Conservation (phyloP, 1,284 basidiomycete species). For the Trichosporon ovoides region DNA sequence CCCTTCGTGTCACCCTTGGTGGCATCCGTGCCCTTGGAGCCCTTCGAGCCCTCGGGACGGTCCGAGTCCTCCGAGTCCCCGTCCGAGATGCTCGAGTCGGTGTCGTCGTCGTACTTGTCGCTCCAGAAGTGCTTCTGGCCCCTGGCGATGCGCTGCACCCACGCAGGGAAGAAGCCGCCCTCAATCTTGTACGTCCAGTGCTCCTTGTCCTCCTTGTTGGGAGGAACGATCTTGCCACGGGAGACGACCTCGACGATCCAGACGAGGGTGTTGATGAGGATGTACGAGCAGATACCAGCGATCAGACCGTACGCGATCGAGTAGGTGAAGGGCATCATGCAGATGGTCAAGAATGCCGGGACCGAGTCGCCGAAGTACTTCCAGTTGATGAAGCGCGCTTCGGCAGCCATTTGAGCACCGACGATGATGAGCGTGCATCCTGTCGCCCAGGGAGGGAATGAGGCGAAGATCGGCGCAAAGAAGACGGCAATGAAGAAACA, state of each 20-base stretch:
- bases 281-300: slow-evolving; percentile 20
- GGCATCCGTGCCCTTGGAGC: neutral
- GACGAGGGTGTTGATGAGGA: slow-evolving; percentile 18
- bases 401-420: slow-evolving; percentile 82
- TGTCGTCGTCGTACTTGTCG: slow-evolving; percentile 11
- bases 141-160: slow-evolving; percentile 11
- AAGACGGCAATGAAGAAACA: slow-evolving; percentile 81
- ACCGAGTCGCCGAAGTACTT: slow-evolving; percentile 78
- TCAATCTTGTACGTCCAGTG: slow-evolving; percentile 21
- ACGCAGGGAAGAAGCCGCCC: slow-evolving; percentile 21
- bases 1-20: neutral
- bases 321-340: slow-evolving; percentile 68
- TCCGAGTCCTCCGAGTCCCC: neutral
- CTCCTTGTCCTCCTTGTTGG: slow-evolving; percentile 23
- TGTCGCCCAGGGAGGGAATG: slow-evolving; percentile 81
- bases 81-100: neutral
- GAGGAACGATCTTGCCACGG: slow-evolving; percentile 11
- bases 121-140: slow-evolving; percentile 20
- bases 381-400: slow-evolving; percentile 83
- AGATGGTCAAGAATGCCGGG: slow-evolving; percentile 72
- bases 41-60: neutral
- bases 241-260: slow-evolving; percentile 15
- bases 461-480: slow-evolving; percentile 84
- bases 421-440: slow-evolving; percentile 81
- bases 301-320: slow-evolving; percentile 25